These are phyloP conservation scores for Solanum rostratum DNA, from an alignment of 257 asterid genomes.

Conservation along the genomic window DNA sequence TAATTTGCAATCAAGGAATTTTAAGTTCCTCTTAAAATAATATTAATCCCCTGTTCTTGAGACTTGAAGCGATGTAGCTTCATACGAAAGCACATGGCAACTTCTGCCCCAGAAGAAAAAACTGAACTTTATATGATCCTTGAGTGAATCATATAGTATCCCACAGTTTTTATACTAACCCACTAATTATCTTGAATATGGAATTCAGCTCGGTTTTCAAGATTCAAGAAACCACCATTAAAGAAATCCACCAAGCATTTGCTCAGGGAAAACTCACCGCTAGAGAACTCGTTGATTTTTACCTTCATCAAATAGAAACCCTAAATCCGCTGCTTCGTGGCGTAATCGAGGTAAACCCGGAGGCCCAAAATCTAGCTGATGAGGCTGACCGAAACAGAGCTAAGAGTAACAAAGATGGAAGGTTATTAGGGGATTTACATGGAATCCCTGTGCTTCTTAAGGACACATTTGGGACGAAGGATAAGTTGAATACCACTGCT, in stretches of 20 bases:
- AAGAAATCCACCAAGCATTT: constrained; percentile 25
- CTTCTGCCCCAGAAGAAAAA: not conserved
- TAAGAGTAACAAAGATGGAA: not conserved
- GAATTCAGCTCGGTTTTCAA: not conserved
- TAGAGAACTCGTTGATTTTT: constrained; percentile 26
- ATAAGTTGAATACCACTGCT: constrained; percentile 52
- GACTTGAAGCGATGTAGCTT: not conserved
- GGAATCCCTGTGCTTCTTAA: constrained; percentile 80
- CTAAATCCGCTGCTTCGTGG: constrained; percentile 53
- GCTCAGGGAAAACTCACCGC: constrained; percentile 17
- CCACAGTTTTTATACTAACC: not conserved
- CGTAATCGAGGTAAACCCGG: constrained; percentile 61
- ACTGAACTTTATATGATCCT: too few relatives aligned
- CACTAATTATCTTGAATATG: not conserved
- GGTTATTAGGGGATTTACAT: constrained; percentile 17
- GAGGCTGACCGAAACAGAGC: constrained; percentile 27
- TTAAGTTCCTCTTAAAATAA: not conserved
- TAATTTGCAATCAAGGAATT: not conserved
- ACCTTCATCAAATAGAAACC: constrained; percentile 32
- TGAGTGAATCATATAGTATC: too few relatives aligned
- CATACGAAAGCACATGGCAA: not conserved
- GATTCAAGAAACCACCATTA: constrained; percentile 43
- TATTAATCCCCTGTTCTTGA: not conserved
- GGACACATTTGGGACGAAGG: constrained; percentile 50
- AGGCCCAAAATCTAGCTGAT: constrained; percentile 38